Conservation (phyloP, 768 basidiomycete genomes). For the Russula ochroleuca region DNA sequence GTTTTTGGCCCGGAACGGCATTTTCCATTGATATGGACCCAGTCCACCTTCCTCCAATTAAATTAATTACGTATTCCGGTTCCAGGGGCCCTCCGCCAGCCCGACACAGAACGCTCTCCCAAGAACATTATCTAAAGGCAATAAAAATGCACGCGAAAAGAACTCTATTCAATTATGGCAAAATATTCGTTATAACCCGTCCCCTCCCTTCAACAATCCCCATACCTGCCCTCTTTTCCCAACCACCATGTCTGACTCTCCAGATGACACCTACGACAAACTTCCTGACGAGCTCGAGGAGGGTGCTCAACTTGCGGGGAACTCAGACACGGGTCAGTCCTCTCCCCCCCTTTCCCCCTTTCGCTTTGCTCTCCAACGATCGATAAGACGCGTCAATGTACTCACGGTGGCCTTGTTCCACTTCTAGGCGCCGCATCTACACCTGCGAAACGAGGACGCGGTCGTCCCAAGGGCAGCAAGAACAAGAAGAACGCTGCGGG, state of each 20-base stretch:
- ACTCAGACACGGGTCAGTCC: conserved; percentile 33
- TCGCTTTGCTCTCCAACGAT: conserved; percentile 14
- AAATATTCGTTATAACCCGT: conserved; percentile 61
- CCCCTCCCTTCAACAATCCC: conserved; percentile 41
- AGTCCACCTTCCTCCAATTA: conserved; percentile 23
- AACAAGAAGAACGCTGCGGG: conserved; percentile 50
- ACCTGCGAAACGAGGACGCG: conserved; percentile 71
- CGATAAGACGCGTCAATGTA: conserved; percentile 29
- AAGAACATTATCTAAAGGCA: conserved; percentile 46
- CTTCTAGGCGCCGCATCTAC: conserved; percentile 35
- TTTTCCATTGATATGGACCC: conserved; percentile 28
- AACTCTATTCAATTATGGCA: conserved; percentile 49
- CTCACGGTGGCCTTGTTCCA: conserved; percentile 32
- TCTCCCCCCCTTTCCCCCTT: conserved; percentile 5
- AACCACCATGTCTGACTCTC: conserved; percentile 58
- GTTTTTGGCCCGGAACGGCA: conserved; percentile 29
- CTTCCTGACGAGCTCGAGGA: conserved; percentile 56
- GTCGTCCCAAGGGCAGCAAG: conserved; percentile 88
- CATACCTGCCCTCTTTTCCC: conserved; percentile 31
- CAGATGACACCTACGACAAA: conserved; percentile 51
- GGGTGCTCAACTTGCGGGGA: conserved; percentile 42
- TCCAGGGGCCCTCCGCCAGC: conserved; percentile 29
- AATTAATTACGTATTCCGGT: conserved; percentile 30
- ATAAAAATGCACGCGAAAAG: conserved; percentile 53
- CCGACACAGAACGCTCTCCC: conserved; percentile 25